These are phyloP conservation scores for Cucurbita maxima DNA, from an alignment of 306 rosid species.

Conservation along the genomic window DNA sequence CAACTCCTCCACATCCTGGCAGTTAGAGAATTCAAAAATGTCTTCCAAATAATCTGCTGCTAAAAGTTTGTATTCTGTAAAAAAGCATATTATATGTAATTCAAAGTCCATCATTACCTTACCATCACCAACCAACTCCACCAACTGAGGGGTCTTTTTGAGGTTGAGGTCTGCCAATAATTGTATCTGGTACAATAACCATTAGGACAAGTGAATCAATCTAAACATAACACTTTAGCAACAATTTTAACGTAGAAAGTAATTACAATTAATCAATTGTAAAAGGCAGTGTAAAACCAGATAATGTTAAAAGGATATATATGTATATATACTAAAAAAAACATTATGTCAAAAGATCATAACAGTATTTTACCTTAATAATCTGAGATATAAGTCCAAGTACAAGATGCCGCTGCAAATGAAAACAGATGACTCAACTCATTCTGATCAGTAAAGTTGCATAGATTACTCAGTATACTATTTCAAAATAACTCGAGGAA, in stretches of 20 bases:
- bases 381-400: conserved; percentile 93
- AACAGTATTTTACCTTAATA: conserved; percentile 51
- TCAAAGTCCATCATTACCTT: conserved; percentile 30
- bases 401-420: conserved; percentile 89
- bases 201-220: neutral
- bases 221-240: neutral
- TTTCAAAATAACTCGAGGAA: neutral
- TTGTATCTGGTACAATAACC: conserved; percentile 52
- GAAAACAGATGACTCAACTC: neutral
- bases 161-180: conserved; percentile 86
- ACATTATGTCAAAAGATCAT: neutral
- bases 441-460: neutral
- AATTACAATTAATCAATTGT: neutral
- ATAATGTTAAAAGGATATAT: neutral
- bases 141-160: conserved; percentile 88
- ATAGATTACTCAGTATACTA: neutral
- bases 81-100: conserved; percentile 6
- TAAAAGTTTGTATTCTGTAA: neutral
- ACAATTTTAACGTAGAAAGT: neutral
- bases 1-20: conserved; percentile 91
- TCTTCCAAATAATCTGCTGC: neutral
- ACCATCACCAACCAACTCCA: conserved; percentile 83
- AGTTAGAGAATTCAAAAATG: conserved; percentile 8
- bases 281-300: neutral
- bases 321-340: neutral